These are phyloP conservation scores for Paspalum notatum DNA, from an alignment of 176 grass and related monocot species.

Conservation along the genomic window DNA sequence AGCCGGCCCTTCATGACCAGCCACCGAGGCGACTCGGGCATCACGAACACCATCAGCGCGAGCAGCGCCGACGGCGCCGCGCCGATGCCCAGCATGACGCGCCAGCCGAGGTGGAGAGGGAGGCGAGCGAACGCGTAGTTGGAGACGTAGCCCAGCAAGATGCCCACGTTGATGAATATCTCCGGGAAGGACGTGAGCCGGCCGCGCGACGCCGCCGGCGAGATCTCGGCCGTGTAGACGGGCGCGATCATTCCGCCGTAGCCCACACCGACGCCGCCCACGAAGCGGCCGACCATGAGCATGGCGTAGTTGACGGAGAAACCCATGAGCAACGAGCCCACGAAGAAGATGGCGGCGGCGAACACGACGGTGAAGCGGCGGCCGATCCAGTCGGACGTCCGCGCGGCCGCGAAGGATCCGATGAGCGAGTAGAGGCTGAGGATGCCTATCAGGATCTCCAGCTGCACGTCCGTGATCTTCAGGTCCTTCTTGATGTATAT, in stretches of 20 bases:
- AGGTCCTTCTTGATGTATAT: conserved; percentile 62
- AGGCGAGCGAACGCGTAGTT: conserved; percentile 69
- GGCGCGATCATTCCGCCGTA: conserved; percentile 71
- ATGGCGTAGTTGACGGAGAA: conserved; percentile 50
- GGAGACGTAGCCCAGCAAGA: conserved; percentile 81
- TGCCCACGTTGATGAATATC: conserved; percentile 85
- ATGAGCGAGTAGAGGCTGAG: conserved; percentile 64
- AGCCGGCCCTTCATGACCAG: conserved; percentile 76
- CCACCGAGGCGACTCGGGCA: conserved; percentile 87
- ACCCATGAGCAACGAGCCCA: conserved; percentile 61
- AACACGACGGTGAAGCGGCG: conserved; percentile 65
- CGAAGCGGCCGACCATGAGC: conserved; percentile 69
- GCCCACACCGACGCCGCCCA: conserved; percentile 65
- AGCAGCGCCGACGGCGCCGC: conserved; percentile 66
- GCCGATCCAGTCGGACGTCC: conserved; percentile 72
- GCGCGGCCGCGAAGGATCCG: conserved; percentile 60
- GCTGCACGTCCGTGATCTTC: conserved; percentile 46
- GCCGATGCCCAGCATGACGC: conserved; percentile 76
- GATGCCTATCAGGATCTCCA: conserved; percentile 70
- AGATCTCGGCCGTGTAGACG: conserved; percentile 69
- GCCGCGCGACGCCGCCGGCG: conserved; percentile 61
- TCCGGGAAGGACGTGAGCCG: conserved; percentile 68
- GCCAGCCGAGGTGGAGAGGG: conserved; percentile 53
- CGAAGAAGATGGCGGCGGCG: conserved; percentile 60
- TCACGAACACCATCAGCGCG: conserved; percentile 55